Evolutionary conservation across 2,329 filamentous ascomycete genomes (phyloP), one percentile per base, ranked within the genome.

Genomic region (Ophiostoma populinum): DNA sequence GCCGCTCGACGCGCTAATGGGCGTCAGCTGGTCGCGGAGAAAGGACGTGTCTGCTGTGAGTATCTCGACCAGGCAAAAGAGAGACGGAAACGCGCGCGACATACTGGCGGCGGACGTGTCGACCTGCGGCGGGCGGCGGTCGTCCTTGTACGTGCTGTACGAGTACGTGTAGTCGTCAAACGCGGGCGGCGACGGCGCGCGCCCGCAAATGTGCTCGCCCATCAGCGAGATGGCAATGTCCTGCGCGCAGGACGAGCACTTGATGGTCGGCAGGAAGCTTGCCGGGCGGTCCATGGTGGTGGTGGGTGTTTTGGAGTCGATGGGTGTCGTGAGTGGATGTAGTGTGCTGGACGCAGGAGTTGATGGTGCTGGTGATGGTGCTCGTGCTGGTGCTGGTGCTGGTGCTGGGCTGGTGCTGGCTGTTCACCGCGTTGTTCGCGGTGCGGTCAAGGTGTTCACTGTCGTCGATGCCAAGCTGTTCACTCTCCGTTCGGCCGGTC

Each of bases 211-310:
- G 59, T 93, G 85, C 42, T 92, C 82, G 42, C 81, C 82, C 76
- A 93, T 80, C 53, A 75, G 62, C 26, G 79, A 77, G 46, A 93
- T 90, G 50, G 86, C 77, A 40, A 93, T 80, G 48, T 86, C 71
- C 26, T 61, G 55, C 26, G 73, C 70, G 52, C 83, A 92, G 58
- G 67, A 74, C 35, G 83, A 92, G 57, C 83, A 92, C 64, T 87
- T 92, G 57, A 92, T 80, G 17, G 75, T 75, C 49, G 83, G 81
- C 61, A 90, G 63, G 44, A 86, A 72, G 54, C 69, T 53, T 73
- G 67, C 50, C 74, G 64, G 47, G 62, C 62, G 42, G 58, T 42
- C 33, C 60, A 40, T 40, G 40, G 41, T 40, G 39, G 39, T 36
- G 33, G 27, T 38, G 35, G 20, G 34, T 34, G 22, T 19, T n/a